Conservation (phyloP, 345 rosid genomes). For the Corchorus capsularis region DNA sequence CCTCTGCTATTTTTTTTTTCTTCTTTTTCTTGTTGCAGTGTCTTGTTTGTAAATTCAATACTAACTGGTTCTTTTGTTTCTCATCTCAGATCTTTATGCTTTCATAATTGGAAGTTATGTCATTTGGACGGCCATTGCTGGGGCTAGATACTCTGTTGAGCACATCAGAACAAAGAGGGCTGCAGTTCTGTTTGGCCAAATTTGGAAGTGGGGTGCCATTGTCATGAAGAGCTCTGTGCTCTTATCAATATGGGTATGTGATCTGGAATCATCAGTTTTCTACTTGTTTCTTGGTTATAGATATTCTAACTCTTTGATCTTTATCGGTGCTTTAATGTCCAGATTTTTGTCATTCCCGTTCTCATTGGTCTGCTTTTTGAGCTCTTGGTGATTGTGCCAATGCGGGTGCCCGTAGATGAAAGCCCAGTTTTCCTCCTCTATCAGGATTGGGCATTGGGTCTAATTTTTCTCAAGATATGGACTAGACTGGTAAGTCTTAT, state of each 20-base stretch:
- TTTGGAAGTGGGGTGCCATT: constrained; percentile 90
- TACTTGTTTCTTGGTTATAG: neutral
- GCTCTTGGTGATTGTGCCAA: constrained; percentile 96
- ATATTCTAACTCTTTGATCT: neutral
- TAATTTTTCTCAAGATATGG: constrained; percentile 98
- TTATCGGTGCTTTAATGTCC: constrained; percentile 17
- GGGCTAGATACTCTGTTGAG: constrained; percentile 81
- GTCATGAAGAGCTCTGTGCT: constrained; percentile 79
- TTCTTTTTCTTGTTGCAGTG: neutral
- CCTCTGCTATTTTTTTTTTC: neutral
- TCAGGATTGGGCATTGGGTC: constrained; percentile 99
- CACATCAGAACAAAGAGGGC: constrained; percentile 79
- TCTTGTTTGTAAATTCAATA: constrained; percentile 13
- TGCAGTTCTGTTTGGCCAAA: constrained; percentile 62
- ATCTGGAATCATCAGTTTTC: constrained; percentile 6
- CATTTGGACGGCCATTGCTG: constrained; percentile 89
- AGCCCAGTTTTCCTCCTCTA: constrained; percentile 98
- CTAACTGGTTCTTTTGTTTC: constrained; percentile 23
- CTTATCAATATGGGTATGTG: constrained; percentile 87
- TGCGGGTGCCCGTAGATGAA: constrained; percentile 99
- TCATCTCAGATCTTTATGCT: constrained; percentile 78
- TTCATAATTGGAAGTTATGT: constrained; percentile 92
- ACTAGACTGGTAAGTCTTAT: constrained; percentile 73
- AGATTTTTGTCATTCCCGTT: constrained; percentile 95
- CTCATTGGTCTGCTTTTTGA: constrained; percentile 94